Evolutionary conservation across 306 rosid genomes (phyloP).

Genomic region (Gillenia trifoliata): DNA sequence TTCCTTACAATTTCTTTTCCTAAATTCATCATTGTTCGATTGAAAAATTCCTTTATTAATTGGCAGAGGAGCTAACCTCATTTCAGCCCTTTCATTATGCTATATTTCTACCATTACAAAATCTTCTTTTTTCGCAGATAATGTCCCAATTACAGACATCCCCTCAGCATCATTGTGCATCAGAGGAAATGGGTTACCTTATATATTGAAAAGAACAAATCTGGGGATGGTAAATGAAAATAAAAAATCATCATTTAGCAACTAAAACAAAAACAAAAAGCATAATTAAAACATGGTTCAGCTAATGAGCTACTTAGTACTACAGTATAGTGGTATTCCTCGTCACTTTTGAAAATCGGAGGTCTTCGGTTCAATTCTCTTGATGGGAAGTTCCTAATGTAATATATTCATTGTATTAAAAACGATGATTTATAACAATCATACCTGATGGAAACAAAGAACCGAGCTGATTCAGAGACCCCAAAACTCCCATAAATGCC

Average conservation of each 20-base stretch:
- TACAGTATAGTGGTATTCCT: too few species aligned
- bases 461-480: constrained; percentile 74
- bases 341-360: too few species aligned
- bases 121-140: neutral
- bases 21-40: neutral
- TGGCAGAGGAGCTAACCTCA: neutral
- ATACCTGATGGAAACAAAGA: constrained; percentile 82
- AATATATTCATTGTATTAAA: too few species aligned
- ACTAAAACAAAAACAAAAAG: neutral
- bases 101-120: neutral
- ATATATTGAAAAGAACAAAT: neutral
- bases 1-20: neutral
- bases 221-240: neutral
- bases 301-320: neutral
- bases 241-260: neutral
- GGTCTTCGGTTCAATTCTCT: too few species aligned
- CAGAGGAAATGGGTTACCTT: neutral
- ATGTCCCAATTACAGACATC: neutral
- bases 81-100: neutral
- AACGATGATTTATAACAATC: neutral
- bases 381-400: too few species aligned
- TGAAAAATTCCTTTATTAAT: too few species aligned
- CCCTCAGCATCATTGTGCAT: too few species aligned
- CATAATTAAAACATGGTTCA: neutral
- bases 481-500: constrained; percentile 77